Base-by-base conservation (phyloP, 2,329 filamentous ascomycete genomes). In the Plectosphaerella sp. region DNA sequence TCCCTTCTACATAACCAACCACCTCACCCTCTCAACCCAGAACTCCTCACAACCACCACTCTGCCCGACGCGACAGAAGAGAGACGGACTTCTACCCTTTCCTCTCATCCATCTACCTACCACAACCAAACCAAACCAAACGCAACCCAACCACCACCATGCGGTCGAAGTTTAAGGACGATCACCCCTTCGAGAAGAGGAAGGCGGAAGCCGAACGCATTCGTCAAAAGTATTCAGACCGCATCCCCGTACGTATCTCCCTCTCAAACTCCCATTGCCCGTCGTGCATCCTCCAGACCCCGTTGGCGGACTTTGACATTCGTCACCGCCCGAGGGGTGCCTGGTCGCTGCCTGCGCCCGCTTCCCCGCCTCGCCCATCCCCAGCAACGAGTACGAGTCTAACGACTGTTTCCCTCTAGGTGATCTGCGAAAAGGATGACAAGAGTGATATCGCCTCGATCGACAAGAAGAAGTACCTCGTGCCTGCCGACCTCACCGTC, bases 101-200 rank as follows among this genome's bases (percentile, higher is more conserved):
- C 37, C 37, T 7, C 15, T 3, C 9, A 35, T 7, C 24, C 41
- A 49, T 46, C 28, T n/a, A 48, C 50, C 52, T 52, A 61, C 41
- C 55, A 45, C 53, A 57, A 49, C 54, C 48, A 47, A 52, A 55
- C 54, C 51, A 24, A 37, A 47, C 50, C 54, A 53, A n/a, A n/a
- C n/a, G 20, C 51, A 56, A 51, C 50, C 53, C 49, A n/a, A n/a
- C 71, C 69, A 68, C 68, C 80, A 90, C 68, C 62, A 97, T 97
- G 91, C 89, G 92, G 71, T 96, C 91, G 82, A 97, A 97, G 86
- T 99, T 99, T 77, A 99, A 99, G 91, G 94, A 99, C 87, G 94
- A 97, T 85, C 94, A 97, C 75, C 91, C 91, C 65, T 97, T 97
- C 73, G 94, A 97, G 88, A 99, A 99, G 90, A 91, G 94, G 79